Base-by-base conservation (phyloP, 1,284 basidiomycete species). In the Ganoderma lingzhi region DNA sequence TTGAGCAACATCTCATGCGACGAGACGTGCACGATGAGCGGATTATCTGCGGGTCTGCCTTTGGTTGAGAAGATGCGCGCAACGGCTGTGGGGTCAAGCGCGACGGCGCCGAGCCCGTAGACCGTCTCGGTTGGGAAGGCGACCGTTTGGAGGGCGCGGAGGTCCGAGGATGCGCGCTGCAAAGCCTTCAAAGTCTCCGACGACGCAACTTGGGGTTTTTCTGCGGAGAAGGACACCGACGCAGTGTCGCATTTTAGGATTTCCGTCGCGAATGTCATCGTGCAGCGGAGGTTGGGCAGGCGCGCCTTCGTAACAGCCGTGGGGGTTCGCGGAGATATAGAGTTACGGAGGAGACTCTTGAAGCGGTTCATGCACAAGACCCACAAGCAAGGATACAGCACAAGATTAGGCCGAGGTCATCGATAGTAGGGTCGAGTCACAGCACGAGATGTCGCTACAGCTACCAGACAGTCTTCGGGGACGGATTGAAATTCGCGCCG, bases 71-170 rank as follows among this genome's bases (percentile, higher is more conserved):
- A 99, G 75, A 99, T 97, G 71, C 86, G 87, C 1, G 85, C 79
- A 3, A 90, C 87, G 9, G 96, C 96, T 23, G 82, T 76, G 0
- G 88, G 76, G 69, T 91, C 83, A 51, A 97, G 83, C 0, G 97
- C 96, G 48, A 93, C 85, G 0, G 96, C 98, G 30, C 95, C 98
- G 4, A 99, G 89, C 1, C 98, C 98, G 80, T 99, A 99, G 30
- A 99, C 98, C 0, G 98, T 99, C 82, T 99, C 98, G 39, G 98
- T 99, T 0, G 98, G 97, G 77, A 99, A 96, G 0, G 93, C 96
- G 53, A 99, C 95, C 17, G 75, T 74, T 59, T 77, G 71, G 23
- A 66, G 66, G 15, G 72, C 69, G 19, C 76, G 74, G 4, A 80
- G 73, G 15, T 74, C 69, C 23, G 73, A 62, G 6, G 77, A 72